Conservation (phyloP, 345 rosid genomes). For the Tarenaya hassleriana region DNA sequence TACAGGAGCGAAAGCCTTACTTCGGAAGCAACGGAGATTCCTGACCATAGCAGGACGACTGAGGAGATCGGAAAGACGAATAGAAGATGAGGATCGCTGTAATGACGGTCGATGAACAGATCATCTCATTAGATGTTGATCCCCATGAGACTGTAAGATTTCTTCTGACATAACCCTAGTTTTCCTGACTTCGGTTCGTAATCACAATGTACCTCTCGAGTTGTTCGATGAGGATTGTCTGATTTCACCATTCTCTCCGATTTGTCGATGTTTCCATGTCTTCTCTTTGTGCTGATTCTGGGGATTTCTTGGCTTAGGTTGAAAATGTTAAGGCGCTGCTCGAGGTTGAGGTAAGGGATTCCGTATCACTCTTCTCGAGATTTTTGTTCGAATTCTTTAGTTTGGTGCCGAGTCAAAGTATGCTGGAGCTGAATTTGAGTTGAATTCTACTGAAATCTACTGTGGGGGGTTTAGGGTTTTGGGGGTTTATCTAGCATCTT, state of each 20-base stretch:
- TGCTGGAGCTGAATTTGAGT: too few species aligned
- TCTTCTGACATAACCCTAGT: conserved; percentile 10
- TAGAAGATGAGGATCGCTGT: conserved; percentile 55
- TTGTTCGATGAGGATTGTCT: neutral
- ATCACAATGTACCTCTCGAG: neutral
- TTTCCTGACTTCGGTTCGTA: neutral
- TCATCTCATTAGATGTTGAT: conserved; percentile 60
- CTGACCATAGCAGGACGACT: too few species aligned
- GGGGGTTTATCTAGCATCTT: too few species aligned
- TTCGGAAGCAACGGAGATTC: neutral
- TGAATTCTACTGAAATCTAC: neutral
- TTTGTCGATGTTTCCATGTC: too few species aligned
- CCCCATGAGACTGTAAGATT: conserved; percentile 51
- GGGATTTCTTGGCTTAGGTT: conserved; percentile 31
- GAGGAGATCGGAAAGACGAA: neutral
- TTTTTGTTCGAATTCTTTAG: neutral
- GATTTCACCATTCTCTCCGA: neutral
- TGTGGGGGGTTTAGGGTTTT: neutral
- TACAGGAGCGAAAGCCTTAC: neutral
- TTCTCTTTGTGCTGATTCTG: neutral
- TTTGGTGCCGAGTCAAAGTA: neutral
- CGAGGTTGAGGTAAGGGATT: conserved; percentile 56
- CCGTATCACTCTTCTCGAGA: neutral
- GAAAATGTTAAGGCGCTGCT: conserved; percentile 76
- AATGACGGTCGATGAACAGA: conserved; percentile 66